Conservation (phyloP, 2,329 filamentous ascomycete species). For the Blastomyces gilchristii region DNA sequence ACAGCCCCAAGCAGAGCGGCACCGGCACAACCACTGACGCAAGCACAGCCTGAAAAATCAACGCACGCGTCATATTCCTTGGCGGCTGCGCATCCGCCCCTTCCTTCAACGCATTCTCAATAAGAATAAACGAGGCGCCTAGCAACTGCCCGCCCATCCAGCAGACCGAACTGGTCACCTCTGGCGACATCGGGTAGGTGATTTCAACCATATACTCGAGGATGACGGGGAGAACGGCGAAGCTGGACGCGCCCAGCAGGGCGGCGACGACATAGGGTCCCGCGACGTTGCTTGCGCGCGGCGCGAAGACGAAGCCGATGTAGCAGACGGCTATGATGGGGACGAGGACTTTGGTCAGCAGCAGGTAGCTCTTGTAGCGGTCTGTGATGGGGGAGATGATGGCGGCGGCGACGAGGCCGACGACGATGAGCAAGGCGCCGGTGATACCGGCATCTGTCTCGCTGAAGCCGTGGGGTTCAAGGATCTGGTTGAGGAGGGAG, state of each 20-base stretch:
- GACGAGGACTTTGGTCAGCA: conserved; percentile 61
- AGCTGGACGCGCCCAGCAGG: conserved; percentile 67
- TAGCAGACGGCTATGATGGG: conserved; percentile 66
- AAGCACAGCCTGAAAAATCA: conserved; percentile 71
- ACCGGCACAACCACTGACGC: conserved; percentile 55
- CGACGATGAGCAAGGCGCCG: conserved; percentile 78
- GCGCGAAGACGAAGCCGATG: conserved; percentile 72
- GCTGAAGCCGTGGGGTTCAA: conserved; percentile 72
- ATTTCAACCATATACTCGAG: conserved; percentile 83
- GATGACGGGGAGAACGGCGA: conserved; percentile 70
- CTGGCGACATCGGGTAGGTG: conserved; percentile 75
- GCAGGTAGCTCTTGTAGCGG: conserved; percentile 67
- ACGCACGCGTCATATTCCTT: conserved; percentile 59
- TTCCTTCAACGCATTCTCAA: conserved; percentile 61
- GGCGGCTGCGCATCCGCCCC: conserved; percentile 47
- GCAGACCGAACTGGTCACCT: conserved; percentile 70
- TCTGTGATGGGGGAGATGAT: conserved; percentile 74
- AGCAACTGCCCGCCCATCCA: conserved; percentile 82
- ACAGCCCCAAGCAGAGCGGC: conserved; percentile 58
- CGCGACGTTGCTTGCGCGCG: conserved; percentile 41
- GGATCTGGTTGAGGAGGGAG: conserved; percentile 79
- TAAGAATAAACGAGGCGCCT: conserved; percentile 73
- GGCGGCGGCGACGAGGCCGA: conserved; percentile 69
- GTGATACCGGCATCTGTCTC: conserved; percentile 81
- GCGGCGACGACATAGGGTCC: conserved; percentile 65